Base-by-base conservation (phyloP, 257 asterid species). In the Prunella vulgaris region DNA sequence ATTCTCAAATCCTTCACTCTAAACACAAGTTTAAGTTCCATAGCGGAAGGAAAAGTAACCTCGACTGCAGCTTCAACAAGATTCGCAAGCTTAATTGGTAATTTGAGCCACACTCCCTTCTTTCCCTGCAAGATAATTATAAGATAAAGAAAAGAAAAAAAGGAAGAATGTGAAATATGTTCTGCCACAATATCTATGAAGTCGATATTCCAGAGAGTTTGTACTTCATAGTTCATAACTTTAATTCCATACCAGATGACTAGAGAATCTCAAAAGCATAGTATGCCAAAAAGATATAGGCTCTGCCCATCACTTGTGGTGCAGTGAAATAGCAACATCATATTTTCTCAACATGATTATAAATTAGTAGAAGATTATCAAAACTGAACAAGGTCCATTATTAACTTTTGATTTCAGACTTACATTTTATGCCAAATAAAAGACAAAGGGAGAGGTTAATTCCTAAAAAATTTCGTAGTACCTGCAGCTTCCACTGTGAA, bases 31-130 rank as follows among this genome's bases (percentile, higher is more conserved):
- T 28, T 28, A 3, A 38, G 66, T 30, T 69, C 61, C 61, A 62
- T 33, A 27, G 40, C 3, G 14, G 21, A 59, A 8, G 0, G 49
- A 25, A n/a, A 44, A 44, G 69, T 66, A 77, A 86, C 96, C 94
- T 86, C 79, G 24, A 86, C 89, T 28, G 79, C 85, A 72, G 74
- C 68, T 80, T 89, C 90, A 78, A 84, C 79, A 33, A 89, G 89
- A 80, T 77, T 83, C 74, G 70, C 86, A 27, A 86, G 84, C 66
- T 79, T 60, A 75, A 87, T 82, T 10, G 92, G 94, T 57, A 89
- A 10, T 62, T 89, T 86, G 73, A 89, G 74, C 94, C 96, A 89
- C 15, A 86, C 84, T n/a, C 91, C 96, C 80, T 83, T 89, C 84
- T 86, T 89, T 12, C 88, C 94, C 96, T 89, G 84, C 80, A 78